Percentiles rank a stretch among this genome's conserved stretches.
phyloP scores from a whole-genome alignment of 2,329 filamentous ascomycete genomes.

The Zymoseptoria ardabiliae region DNA sequence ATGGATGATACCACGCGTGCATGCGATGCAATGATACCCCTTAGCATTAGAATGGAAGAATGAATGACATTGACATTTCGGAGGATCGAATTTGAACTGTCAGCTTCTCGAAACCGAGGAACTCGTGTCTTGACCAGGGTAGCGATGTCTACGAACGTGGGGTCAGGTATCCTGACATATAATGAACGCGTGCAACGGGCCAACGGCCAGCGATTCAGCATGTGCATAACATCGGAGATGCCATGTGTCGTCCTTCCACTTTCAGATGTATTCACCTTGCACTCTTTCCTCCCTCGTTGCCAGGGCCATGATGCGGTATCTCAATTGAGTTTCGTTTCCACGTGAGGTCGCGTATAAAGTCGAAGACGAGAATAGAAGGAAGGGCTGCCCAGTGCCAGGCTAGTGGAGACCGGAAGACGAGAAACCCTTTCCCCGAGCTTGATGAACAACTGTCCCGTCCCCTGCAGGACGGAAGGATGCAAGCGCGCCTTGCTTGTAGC shows the following conservation, averaged over 20 bases:
- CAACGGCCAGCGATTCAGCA: neutral
- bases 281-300: too few species aligned
- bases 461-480: neutral
- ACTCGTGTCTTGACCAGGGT: neutral
- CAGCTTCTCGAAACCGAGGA: neutral
- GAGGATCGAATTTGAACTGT: neutral
- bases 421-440: neutral
- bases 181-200: neutral
- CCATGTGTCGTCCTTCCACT: neutral
- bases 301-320: neutral
- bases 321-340: neutral
- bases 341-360: neutral
- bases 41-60: neutral
- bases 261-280: neutral
- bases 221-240: neutral
- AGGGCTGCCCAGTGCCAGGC: too few species aligned
- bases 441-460: neutral
- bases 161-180: neutral
- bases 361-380: neutral
- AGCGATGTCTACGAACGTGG: neutral
- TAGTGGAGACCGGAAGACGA: neutral
- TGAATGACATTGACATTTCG: neutral
- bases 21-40: neutral
- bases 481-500: neutral
- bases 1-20: neutral